phyloP scores from a whole-genome alignment of 768 basidiomycete genomes.

The Lactarius hatsudake region DNA sequence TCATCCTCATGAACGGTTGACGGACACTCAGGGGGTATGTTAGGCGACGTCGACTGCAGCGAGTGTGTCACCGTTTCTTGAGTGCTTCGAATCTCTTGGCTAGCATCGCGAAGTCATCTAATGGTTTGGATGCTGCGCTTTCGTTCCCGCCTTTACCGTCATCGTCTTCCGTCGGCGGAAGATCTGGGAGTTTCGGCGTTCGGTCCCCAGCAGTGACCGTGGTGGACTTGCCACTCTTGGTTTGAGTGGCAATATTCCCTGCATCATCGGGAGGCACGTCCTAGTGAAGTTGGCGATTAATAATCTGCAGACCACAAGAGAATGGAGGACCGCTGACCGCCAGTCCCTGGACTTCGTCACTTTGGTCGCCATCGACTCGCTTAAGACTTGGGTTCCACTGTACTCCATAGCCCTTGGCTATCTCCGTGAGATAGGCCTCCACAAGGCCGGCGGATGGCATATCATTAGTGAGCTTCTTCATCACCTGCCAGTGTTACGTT shows the following conservation, averaged over 20 bases:
- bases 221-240: neutral
- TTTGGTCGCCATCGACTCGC: slow-evolving; percentile 30
- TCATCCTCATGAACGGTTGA: neutral
- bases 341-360: slow-evolving; percentile 32
- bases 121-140: slow-evolving; percentile 34
- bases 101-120: slow-evolving; percentile 73
- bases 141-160: slow-evolving; percentile 33
- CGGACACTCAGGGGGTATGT: slow-evolving; percentile 1
- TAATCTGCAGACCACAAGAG: neutral
- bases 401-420: slow-evolving; percentile 83
- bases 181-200: slow-evolving; percentile 46
- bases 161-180: slow-evolving; percentile 51
- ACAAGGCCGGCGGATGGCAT: slow-evolving; percentile 76
- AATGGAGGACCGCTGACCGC: slow-evolving; percentile 38
- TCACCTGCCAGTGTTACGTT: slow-evolving; percentile 47
- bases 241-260: neutral
- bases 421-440: slow-evolving; percentile 85
- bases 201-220: slow-evolving; percentile 30
- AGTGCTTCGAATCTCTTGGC: slow-evolving; percentile 80
- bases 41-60: neutral
- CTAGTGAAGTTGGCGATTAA: neutral
- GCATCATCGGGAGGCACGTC: neutral
- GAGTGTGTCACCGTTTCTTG: slow-evolving; percentile 63
- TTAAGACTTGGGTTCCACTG: slow-evolving; percentile 51
- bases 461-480: slow-evolving; percentile 65